phyloP scores from a whole-genome alignment of 2,329 filamentous ascomycete species.

The Penicillium sp. region DNA sequence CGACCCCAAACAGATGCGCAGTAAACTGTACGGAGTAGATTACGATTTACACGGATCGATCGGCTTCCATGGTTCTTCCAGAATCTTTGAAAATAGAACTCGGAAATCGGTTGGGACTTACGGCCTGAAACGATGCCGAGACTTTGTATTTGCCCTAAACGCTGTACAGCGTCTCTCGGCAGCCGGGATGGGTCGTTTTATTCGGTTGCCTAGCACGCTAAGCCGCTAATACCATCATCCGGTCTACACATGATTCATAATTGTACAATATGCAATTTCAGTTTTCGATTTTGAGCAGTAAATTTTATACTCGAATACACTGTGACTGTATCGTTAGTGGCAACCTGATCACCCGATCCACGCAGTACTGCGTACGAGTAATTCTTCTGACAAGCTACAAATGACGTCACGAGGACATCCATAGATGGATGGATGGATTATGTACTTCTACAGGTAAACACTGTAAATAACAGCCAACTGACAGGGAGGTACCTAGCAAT shows the following conservation, averaged over 20 bases:
- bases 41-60: slow-evolving; percentile 10
- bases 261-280: neutral
- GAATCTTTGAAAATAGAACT: neutral
- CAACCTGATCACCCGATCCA: neutral
- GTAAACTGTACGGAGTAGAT: no score
- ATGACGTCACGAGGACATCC: neutral
- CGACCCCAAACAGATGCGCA: slow-evolving; percentile 4
- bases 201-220: slow-evolving; percentile 8
- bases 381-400: neutral
- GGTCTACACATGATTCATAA: neutral
- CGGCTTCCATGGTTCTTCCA: slow-evolving; percentile 18
- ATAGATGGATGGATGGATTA: no score
- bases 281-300: neutral
- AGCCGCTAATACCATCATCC: slow-evolving; percentile 1
- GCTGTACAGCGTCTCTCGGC: neutral
- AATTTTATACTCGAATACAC: neutral
- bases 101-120: neutral
- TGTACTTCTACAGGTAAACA: no score
- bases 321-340: no score
- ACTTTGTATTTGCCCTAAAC: neutral
- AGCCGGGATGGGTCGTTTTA: neutral
- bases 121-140: neutral
- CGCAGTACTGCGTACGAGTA: neutral
- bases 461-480: no score
- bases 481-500: no score